Conservation (phyloP, 805 yeast genomes). For the Cyberlindnera xishuangbannaensis region DNA sequence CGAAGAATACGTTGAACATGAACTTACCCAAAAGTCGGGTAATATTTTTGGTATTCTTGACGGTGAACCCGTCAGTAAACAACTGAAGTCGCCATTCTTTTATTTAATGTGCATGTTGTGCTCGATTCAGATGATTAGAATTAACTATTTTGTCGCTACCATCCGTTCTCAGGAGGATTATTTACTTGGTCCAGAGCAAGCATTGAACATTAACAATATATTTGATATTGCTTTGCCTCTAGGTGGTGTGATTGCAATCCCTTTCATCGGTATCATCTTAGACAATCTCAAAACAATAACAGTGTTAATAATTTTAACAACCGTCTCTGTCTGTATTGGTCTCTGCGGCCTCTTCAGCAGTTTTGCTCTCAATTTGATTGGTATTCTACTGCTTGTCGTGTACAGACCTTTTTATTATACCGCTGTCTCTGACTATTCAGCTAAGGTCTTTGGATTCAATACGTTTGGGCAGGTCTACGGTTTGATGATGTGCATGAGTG, state of each 20-base stretch:
- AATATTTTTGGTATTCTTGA: conserved; percentile 73
- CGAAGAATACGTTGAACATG: conserved; percentile 60
- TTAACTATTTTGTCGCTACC: conserved; percentile 91
- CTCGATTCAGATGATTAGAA: conserved; percentile 82
- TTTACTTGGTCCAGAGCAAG: conserved; percentile 49
- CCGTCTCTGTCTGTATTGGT: conserved; percentile 60
- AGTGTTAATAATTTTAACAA: conserved; percentile 46
- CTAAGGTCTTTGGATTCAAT: conserved; percentile 88
- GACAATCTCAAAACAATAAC: conserved; percentile 66
- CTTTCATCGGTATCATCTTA: conserved; percentile 74
- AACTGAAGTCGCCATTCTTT: conserved; percentile 64
- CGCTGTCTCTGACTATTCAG: conserved; percentile 84
- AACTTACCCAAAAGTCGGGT: conserved; percentile 46
- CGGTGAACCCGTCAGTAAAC: conserved; percentile 44
- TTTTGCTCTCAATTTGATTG: conserved; percentile 48
- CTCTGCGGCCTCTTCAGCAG: conserved; percentile 57
- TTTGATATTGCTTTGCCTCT: conserved; percentile 84
- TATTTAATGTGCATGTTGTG: conserved; percentile 71
- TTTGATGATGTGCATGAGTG: conserved; percentile 73
- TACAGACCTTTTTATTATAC: conserved; percentile 93
- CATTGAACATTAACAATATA: conserved; percentile 57
- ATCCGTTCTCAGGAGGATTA: conserved; percentile 75
- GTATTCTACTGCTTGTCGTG: conserved; percentile 66
- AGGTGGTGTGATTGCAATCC: conserved; percentile 84
- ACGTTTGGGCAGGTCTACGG: conserved; percentile 94